A percentile compares a stretch with the other conserved stretches of the same genome.
Evolutionary conservation across 2,329 filamentous ascomycete genomes (phyloP).

Genomic region (Penicillium sp.): DNA sequence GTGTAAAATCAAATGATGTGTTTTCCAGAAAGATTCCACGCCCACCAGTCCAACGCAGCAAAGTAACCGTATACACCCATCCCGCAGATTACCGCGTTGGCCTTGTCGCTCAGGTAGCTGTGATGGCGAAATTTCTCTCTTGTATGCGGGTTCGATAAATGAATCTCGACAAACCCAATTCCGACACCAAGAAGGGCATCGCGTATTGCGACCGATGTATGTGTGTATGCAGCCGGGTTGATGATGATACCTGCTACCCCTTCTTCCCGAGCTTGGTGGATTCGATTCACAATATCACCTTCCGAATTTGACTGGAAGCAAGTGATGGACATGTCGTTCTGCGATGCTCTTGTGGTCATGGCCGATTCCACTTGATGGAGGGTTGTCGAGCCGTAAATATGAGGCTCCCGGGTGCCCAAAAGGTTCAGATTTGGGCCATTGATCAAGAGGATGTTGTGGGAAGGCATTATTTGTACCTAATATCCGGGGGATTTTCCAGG

Average conservation of each 20-base stretch:
- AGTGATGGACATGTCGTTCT: constrained; percentile 52
- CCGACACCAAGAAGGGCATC: constrained; percentile 68
- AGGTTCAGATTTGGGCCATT: constrained; percentile 79
- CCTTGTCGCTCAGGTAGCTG: constrained; percentile 72
- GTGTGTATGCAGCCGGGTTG: constrained; percentile 72
- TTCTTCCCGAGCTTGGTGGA: constrained; percentile 62
- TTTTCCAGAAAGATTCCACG: too few relatives aligned
- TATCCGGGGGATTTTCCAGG: too few relatives aligned
- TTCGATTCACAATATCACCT: constrained; percentile 68
- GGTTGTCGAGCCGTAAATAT: constrained; percentile 69
- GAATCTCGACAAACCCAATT: constrained; percentile 72
- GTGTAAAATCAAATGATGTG: too few relatives aligned
- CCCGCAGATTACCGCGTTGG: constrained; percentile 28
- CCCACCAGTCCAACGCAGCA: too few relatives aligned
- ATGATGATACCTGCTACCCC: constrained; percentile 61
- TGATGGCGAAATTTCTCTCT: constrained; percentile 66
- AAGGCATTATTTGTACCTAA: too few relatives aligned
- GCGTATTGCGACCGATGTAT: constrained; percentile 70
- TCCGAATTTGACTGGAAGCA: constrained; percentile 77
- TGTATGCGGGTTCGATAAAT: constrained; percentile 70
- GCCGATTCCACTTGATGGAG: constrained; percentile 60
- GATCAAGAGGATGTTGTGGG: constrained; percentile 57
- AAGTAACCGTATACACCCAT: too few relatives aligned
- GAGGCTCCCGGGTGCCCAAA: constrained; percentile 69
- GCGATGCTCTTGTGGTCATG: constrained; percentile 50